Base-by-base conservation (phyloP, 2,329 filamentous ascomycete species). In the Cercospora sp. region DNA sequence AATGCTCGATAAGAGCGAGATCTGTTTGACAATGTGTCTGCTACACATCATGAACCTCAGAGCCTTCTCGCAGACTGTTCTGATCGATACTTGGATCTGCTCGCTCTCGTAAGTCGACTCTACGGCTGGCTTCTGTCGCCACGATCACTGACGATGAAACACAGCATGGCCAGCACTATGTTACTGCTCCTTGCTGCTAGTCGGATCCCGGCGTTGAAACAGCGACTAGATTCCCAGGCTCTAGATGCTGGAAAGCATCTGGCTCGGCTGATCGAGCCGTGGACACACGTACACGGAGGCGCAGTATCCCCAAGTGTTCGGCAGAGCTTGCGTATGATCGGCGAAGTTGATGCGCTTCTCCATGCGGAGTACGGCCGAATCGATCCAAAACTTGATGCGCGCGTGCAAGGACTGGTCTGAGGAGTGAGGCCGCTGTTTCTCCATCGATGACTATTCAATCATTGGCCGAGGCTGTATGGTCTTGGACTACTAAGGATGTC, bases 41-140 rank as follows among this genome's bases (percentile, higher is more conserved):
- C 33, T 67, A 12, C 68, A 69, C 20, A 69, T 67, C 8, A n/a
- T 69, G 16, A 63, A 67, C 42, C 59, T 69, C 5, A 51, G 57
- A 10, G 65, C 68, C 6, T 69, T 63, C 33, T 42, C 45, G 31
- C 68, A 69, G 31, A 67, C 68, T 31, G 65, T 69, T 10, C 42
- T 69, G n/a, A 60, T 69, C 16, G 68, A 69, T 31, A 67, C 62
- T 0, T 69, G 68, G 65, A 69, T 67, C 3, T 69, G 65, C 23
- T 62, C 68, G 5, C 60, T 69, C 5, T 68, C 66, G 60, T 63
- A 23, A 63, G 60, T 28, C 23, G 23, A 26, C 23, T 26, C 23
- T 4, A 26, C 23, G 23, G 23, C 23, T 26, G 23, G 23, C 23
- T 26, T 26, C 23, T 26, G 23, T 26, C 23, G 23, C 23, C 23